phyloP scores from a whole-genome alignment of 1,284 basidiomycete genomes.

The Cryptococcus sp. region DNA sequence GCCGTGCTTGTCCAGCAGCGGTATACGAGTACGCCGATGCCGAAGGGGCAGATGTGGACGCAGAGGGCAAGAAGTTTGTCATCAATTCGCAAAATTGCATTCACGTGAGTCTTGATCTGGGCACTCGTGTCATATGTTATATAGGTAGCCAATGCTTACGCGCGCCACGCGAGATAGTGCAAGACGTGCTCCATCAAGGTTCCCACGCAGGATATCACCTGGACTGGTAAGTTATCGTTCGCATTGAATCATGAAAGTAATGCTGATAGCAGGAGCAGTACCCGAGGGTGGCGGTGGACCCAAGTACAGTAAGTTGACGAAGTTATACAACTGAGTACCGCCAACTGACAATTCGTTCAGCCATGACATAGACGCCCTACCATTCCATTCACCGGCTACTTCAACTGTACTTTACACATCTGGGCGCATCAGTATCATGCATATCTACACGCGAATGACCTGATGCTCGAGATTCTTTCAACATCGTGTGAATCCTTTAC shows the following conservation, averaged over 20 bases:
- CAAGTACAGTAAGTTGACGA: slow-evolving; percentile 72
- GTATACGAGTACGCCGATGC: slow-evolving; percentile 93
- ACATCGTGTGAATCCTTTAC: not conserved
- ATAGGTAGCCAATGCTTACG: not conserved
- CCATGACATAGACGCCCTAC: slow-evolving; percentile 11
- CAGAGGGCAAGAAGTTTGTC: slow-evolving; percentile 80
- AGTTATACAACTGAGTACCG: not conserved
- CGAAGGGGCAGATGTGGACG: slow-evolving; percentile 61
- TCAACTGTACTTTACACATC: slow-evolving; percentile 3
- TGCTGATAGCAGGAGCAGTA: slow-evolving; percentile 55
- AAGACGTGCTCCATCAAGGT: slow-evolving; percentile 91
- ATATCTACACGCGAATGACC: not conserved
- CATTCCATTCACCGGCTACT: slow-evolving; percentile 5
- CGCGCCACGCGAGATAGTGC: slow-evolving; percentile 60
- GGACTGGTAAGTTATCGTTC: slow-evolving; percentile 60
- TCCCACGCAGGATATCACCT: slow-evolving; percentile 89
- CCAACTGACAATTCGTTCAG: slow-evolving; percentile 6
- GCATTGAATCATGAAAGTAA: not conserved
- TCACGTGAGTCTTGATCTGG: slow-evolving; percentile 40
- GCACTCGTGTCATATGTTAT: not conserved
- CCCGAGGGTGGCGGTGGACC: slow-evolving; percentile 93
- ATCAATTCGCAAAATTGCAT: slow-evolving; percentile 84
- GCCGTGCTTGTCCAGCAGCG: slow-evolving; percentile 88
- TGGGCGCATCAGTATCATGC: too few relatives aligned
- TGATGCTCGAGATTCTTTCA: not conserved